phyloP scores from a whole-genome alignment of 306 rosid species.

The Rosa rugosa region DNA sequence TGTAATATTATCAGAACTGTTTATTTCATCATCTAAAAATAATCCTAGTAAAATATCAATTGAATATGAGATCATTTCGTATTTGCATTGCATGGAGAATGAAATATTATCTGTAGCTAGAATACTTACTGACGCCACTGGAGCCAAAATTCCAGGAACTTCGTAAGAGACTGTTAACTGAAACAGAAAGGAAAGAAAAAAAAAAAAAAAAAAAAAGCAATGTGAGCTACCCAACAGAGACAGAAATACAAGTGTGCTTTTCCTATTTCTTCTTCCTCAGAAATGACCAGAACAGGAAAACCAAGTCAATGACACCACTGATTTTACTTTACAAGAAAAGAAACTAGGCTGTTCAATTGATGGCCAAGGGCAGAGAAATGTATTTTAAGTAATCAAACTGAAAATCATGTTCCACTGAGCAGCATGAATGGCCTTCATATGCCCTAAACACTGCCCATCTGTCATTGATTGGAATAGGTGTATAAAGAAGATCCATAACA shows the following conservation, averaged over 20 bases:
- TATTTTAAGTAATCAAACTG: neutral
- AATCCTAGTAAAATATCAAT: neutral
- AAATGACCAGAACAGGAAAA: slow-evolving; percentile 19
- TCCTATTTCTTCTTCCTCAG: slow-evolving; percentile 14
- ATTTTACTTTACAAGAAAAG: neutral
- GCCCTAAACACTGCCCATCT: slow-evolving; percentile 10
- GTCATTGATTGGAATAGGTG: slow-evolving; percentile 12
- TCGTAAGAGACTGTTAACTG: slow-evolving; percentile 96
- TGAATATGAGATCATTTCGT: neutral
- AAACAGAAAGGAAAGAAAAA: neutral
- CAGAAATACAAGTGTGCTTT: neutral
- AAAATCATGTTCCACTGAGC: neutral
- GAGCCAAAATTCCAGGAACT: slow-evolving; percentile 80
- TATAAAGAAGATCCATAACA: slow-evolving; percentile 1
- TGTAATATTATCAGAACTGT: neutral
- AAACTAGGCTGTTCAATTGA: neutral
- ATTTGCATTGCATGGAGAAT: neutral
- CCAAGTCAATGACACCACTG: slow-evolving; percentile 3
- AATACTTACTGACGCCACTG: slow-evolving; percentile 87
- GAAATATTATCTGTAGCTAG: slow-evolving; percentile 1
- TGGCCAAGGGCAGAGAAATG: neutral
- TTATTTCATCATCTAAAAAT: neutral
- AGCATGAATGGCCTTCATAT: slow-evolving; percentile 13
- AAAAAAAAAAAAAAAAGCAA: slow-evolving; percentile 16
- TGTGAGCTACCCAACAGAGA: slow-evolving; percentile 17